Percentiles rank a stretch among this genome's conserved stretches.
phyloP scores from a whole-genome alignment of 2,329 filamentous ascomycete species.

The Clonostachys rhizophaga region DNA sequence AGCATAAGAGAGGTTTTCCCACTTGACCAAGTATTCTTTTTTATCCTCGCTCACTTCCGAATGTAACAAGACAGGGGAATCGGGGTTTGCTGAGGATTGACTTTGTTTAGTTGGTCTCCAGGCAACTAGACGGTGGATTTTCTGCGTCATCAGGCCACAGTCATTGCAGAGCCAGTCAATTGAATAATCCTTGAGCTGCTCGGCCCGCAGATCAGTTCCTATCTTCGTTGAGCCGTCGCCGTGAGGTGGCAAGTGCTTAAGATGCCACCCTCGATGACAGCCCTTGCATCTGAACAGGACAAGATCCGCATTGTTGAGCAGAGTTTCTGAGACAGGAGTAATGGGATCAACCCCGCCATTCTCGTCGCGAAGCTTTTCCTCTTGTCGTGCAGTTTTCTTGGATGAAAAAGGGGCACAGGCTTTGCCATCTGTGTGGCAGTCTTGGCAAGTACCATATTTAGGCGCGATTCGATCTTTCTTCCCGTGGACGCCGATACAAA shows the following conservation, averaged over 20 bases:
- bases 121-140: slow-evolving; percentile 75
- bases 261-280: slow-evolving; percentile 79
- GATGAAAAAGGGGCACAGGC: slow-evolving; percentile 73
- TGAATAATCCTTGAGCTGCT: slow-evolving; percentile 69
- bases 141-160: slow-evolving; percentile 60
- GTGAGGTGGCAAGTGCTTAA: slow-evolving; percentile 68
- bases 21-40: slow-evolving; percentile 93
- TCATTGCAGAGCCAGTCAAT: slow-evolving; percentile 76
- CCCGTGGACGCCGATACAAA: slow-evolving; percentile 66
- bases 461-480: slow-evolving; percentile 70
- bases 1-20: slow-evolving; percentile 75
- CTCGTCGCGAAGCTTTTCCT: slow-evolving; percentile 76
- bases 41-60: slow-evolving; percentile 55
- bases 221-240: slow-evolving; percentile 16
- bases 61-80: slow-evolving; percentile 5
- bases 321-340: slow-evolving; percentile 51
- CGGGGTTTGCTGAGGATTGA: slow-evolving; percentile 1
- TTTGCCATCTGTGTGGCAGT: slow-evolving; percentile 59
- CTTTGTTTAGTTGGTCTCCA: slow-evolving; percentile 69
- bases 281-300: slow-evolving; percentile 77
- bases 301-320: slow-evolving; percentile 71
- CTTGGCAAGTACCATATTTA: slow-evolving; percentile 65
- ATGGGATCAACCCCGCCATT: slow-evolving; percentile 78
- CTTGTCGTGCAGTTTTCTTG: slow-evolving; percentile 70
- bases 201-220: slow-evolving; percentile 23